Evolutionary conservation across 2,329 filamentous ascomycete genomes (phyloP), one percentile per base, ranked within the genome.

Genomic region (Penicillium sp.): DNA sequence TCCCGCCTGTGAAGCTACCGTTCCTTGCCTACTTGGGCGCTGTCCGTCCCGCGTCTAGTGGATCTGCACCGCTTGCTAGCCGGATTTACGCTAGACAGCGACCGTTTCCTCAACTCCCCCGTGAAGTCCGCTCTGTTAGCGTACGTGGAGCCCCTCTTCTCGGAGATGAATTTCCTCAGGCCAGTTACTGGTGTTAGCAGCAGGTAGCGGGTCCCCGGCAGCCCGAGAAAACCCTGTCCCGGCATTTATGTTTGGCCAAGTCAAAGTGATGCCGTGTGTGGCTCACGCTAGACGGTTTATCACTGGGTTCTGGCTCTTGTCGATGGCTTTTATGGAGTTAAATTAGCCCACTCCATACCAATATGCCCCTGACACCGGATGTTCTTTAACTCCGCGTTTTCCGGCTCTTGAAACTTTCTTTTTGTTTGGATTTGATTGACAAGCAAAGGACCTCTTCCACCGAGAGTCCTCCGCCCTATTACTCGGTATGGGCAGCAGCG

Each of bases 211-310:
- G 28, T 45, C 42, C 42, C 42, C 42, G 26, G 14, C 33, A 31
- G 26, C 42, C 42, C 16, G 28, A 31, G 26, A 45, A 29, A 19
- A 19, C 26, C 16, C 16, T 31, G 28, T 31, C 16, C 26, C 24
- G 42, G 24, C 28, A 1, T 45, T 31, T 16, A 14, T 43, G 14
- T 24, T 42, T 42, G 42, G 26, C n/a, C 10, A 45, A 45, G 14
- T 13, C 21, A 16, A 3, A 26, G 3, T 31, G 26, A 45, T 45
- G 42, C 42, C 42, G 42, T 45, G 42, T 45, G 24, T 31, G 42
- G 28, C 42, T 45, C 42, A 19, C 42, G 24, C 42, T 45, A 45
- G 42, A 45, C 14, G n/a, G 3, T 45, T 45, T 16, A 45, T 26
- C 33, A 31, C 42, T 16, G 14, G 13, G 39, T 26, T 28, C 42